Base-by-base conservation (phyloP, 1,284 basidiomycete genomes). In the Trametes hirsuta region DNA sequence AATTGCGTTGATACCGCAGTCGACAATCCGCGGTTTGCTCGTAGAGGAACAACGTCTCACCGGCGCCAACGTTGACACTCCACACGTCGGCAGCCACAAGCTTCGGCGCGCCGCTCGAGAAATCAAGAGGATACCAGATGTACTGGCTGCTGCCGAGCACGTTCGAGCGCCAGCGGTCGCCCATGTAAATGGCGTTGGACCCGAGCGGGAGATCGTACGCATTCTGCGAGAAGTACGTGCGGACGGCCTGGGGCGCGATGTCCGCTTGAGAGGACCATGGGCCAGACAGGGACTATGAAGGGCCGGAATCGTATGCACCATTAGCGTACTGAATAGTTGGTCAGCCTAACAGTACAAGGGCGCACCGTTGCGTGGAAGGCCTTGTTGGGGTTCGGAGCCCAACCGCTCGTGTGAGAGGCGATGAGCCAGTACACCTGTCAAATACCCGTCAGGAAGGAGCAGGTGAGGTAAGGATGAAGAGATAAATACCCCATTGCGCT, bases 141-240 rank as follows among this genome's bases (percentile, higher is more conserved):
- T 87, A 87, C 47, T 77, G 72, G 66, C 83, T 85, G 64, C 79
- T 84, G 11, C 85, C 85, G 4, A 87, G 77, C 8, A 83, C 66
- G 42, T 70, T 68, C n/a, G 83, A 78, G 21, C 83, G 74, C 86
- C 85, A 88, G 44, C 85, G 80, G 69, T 88, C 86, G 46, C 85
- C 85, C 82, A 86, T 85, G 69, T 87, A 87, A 57, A 87, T 79
- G 1, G 78, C 81, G 62, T 80, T 81, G 3, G 74, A 74, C 9
- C 79, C 83, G 45, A 86, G 71, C 9, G 79, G 76, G 50, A 86
- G 70, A 67, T 86, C 82, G 67, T 76, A 86, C 9, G 81, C 76
- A 71, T 87, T 87, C 72, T 87, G 86, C 24, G 84, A 86, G 68
- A 81, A 85, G 68, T 83, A 88, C 2, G 85, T 88, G 45, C 80